A percentile compares a stretch with the other conserved stretches of the same genome.
phyloP scores from a whole-genome alignment of 2,329 filamentous ascomycete species.

The Alternaria arborescens region DNA sequence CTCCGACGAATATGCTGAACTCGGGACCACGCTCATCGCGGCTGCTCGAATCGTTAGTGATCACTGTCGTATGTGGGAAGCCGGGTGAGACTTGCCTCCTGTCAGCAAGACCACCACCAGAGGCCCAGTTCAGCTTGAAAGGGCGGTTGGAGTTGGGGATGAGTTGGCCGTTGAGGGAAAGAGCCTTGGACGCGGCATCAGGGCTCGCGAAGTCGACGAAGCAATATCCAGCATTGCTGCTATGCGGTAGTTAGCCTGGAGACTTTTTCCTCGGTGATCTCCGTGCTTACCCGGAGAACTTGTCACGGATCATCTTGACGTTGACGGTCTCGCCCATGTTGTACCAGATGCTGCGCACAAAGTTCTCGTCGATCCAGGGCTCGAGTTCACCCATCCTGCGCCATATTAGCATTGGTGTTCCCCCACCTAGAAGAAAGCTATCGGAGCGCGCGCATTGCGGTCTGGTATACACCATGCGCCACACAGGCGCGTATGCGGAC shows the following conservation, averaged over 20 bases:
- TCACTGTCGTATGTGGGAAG: not conserved
- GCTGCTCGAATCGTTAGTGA: constrained; percentile 42
- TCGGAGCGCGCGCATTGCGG: not conserved
- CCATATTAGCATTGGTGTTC: constrained; percentile 30
- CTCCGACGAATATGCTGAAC: constrained; percentile 96
- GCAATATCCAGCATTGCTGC: constrained; percentile 98
- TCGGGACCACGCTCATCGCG: constrained; percentile 96
- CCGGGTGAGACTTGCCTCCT: constrained; percentile 70
- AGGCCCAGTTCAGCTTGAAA: constrained; percentile 99
- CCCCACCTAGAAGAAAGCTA: not conserved
- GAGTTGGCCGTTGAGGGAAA: constrained; percentile 84
- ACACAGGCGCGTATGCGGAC: constrained; percentile 28
- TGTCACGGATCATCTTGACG: constrained; percentile 99
- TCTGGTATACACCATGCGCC: constrained; percentile 4
- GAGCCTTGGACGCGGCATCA: constrained; percentile 87
- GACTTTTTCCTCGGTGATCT: constrained; percentile 22
- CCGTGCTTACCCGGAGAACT: constrained; percentile 85
- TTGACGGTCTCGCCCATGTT: constrained; percentile 94
- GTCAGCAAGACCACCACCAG: constrained; percentile 92
- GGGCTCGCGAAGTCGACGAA: constrained; percentile 91
- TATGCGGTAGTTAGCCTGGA: constrained; percentile 58
- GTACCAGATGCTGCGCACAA: constrained; percentile 94
- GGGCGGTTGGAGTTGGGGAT: constrained; percentile 94
- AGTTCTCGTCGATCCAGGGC: constrained; percentile 99
- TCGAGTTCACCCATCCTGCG: constrained; percentile 98